These are phyloP conservation scores for Holtermannia corniformis DNA, from an alignment of 768 basidiomycete genomes.

Conservation along the genomic window DNA sequence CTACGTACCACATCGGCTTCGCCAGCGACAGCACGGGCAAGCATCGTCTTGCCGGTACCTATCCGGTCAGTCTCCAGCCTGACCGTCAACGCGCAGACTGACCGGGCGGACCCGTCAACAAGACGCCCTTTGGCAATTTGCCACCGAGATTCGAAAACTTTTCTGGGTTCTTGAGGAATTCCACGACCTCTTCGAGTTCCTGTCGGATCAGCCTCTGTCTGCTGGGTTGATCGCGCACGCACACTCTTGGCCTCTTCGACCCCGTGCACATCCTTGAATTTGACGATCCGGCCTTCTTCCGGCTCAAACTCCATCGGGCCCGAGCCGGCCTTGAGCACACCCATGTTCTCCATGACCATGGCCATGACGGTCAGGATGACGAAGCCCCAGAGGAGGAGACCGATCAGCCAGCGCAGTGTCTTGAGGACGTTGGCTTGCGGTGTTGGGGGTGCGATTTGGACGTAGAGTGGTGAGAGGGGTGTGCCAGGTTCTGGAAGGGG, in stretches of 20 bases:
- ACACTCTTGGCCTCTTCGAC: slow-evolving; percentile 95
- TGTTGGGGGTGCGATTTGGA: slow-evolving; percentile 31
- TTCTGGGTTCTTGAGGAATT: slow-evolving; percentile 87
- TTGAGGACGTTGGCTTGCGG: slow-evolving; percentile 23
- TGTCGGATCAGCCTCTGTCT: slow-evolving; percentile 32
- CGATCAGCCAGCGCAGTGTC: slow-evolving; percentile 21
- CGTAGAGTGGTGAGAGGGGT: slow-evolving; percentile 35
- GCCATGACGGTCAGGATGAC: slow-evolving; percentile 70
- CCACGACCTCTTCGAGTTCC: slow-evolving; percentile 90
- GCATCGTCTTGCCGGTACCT: slow-evolving; percentile 91
- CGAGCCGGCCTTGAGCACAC: slow-evolving; percentile 73
- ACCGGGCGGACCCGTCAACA: slow-evolving; percentile 47
- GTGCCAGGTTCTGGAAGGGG: slow-evolving; percentile 17
- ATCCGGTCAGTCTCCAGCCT: no score
- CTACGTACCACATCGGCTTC: slow-evolving; percentile 70
- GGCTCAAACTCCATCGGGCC: slow-evolving; percentile 76
- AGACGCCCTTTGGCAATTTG: slow-evolving; percentile 84
- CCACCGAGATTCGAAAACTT: slow-evolving; percentile 85
- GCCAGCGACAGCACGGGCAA: slow-evolving; percentile 94
- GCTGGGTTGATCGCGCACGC: slow-evolving; percentile 16
- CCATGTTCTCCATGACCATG: slow-evolving; percentile 84
- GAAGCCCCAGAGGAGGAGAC: slow-evolving; percentile 26
- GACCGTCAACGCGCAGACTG: neutral
- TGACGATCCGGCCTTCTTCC: slow-evolving; percentile 63
- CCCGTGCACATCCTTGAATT: slow-evolving; percentile 91